Evolutionary conservation across 768 basidiomycete species (phyloP).

Genomic region (Favolaschia claudopus): DNA sequence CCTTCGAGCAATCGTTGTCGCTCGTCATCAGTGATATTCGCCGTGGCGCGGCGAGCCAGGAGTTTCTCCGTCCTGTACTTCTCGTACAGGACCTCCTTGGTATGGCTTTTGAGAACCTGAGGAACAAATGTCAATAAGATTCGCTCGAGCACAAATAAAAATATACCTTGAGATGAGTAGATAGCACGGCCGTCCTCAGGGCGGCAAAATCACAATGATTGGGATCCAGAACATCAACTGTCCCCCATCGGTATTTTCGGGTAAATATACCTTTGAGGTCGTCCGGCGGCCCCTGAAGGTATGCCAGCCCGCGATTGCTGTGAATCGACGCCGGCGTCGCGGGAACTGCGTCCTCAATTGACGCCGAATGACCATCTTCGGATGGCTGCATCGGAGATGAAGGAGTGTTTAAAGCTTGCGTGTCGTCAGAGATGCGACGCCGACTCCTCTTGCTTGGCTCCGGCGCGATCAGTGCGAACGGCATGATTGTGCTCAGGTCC

Average conservation of each 20-base stretch:
- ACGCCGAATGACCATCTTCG: slow-evolving; percentile 52
- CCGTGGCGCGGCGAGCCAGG: slow-evolving; percentile 83
- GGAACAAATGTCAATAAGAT: neutral
- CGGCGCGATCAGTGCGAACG: slow-evolving; percentile 83
- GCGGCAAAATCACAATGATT: slow-evolving; percentile 89
- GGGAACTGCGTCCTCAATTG: slow-evolving; percentile 37
- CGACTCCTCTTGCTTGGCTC: slow-evolving; percentile 57
- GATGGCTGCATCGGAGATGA: slow-evolving; percentile 44
- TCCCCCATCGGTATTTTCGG: slow-evolving; percentile 88
- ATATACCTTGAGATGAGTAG: slow-evolving; percentile 84
- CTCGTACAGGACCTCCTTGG: slow-evolving; percentile 92
- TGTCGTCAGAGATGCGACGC: slow-evolving; percentile 43
- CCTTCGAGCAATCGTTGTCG: slow-evolving; percentile 78
- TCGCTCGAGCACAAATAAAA: slow-evolving; percentile 12
- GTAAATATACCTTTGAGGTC: slow-evolving; percentile 79
- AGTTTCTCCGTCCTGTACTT: slow-evolving; percentile 92
- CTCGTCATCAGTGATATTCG: slow-evolving; percentile 78
- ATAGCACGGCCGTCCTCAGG: slow-evolving; percentile 82
- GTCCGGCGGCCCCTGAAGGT: slow-evolving; percentile 65
- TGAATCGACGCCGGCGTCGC: slow-evolving; percentile 46
- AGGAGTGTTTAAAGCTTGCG: slow-evolving; percentile 38
- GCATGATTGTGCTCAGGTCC: slow-evolving; percentile 66
- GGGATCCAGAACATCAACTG: slow-evolving; percentile 85
- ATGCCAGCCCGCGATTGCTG: slow-evolving; percentile 46
- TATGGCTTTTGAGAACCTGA: slow-evolving; percentile 82